Base-by-base conservation (phyloP, 179 eudicot species). In the Beta macrorhiza region DNA sequence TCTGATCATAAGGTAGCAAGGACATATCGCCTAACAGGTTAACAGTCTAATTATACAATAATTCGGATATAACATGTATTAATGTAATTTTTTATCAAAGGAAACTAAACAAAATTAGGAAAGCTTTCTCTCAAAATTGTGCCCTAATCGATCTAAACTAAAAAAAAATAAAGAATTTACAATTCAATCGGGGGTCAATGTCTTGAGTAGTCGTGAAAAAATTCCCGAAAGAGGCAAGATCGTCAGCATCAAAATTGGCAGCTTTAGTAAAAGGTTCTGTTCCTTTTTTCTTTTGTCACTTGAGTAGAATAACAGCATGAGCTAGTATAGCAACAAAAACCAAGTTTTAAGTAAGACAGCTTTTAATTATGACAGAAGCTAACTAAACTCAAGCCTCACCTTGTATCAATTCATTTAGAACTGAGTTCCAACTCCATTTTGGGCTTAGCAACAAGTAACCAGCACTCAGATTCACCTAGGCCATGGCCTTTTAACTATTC, bases 21-120 rank as follows among this genome's bases (percentile, higher is more conserved):
- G 22, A 16, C 37, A 81, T 58, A 37, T 81, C 29, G 15, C 73
- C 51, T 56, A 79, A 79, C 44, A 19, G 13, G 13, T 22, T 37
- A 37, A 37, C 42, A 37, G 42, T 37, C 42, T 37, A 37, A 37
- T 37, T 37, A 37, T 37, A 37, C 42, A 37, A 22, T 63, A 63
- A 71, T 67, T 37, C 11, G 37, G 37, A 67, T 14, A 1, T 67
- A 20, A 2, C 47, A 14, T 14, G 64, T 15, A 59, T 7, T 15
- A 29, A 29, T 29, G 32, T 5, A 32, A 14, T 2, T 32, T 5
- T 32, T 37, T 37, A 37, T 37, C 42, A 37, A 37, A 2, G 42
- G 42, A 37, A 37, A 37, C 42, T 37, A 3, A 37, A 37, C 42
- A 37, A 37, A 37, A 37, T 37, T 37, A 37, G 42, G 42, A 37